Evolutionary conservation across 2,329 filamentous ascomycete species (phyloP), one percentile per base, ranked within the genome.

Genomic region (Fusarium redolens): DNA sequence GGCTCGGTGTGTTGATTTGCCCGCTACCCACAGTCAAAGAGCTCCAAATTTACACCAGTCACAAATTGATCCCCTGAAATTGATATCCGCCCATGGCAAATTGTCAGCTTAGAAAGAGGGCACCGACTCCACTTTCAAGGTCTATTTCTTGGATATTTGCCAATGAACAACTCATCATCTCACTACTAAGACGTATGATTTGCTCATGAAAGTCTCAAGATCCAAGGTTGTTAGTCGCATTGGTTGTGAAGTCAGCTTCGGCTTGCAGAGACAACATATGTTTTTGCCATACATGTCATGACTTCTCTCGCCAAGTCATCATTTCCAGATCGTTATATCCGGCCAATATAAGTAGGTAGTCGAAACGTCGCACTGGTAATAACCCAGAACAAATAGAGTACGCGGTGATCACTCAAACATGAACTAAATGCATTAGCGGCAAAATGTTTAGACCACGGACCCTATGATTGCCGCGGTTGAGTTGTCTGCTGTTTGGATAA

Each of bases 81-180:
- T 58, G 33, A 66, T 58, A 64, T 60, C 58, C 65, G 60, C 63
- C 68, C 65, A 61, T 61, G 66, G 70, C 63, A 77, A 77, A 77
- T 77, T 77, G 74, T 77, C 68, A 76, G 65, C 69, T 66, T 56
- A 69, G 68, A 68, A 65, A 72, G 63, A 65, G 43, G 47, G 58
- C 60, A 38, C 33, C 22, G 30, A 44, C 31, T 67, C 75, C 75
- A 77, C 75, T 74, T 50, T 52, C 56, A 72, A 77, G 75, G 57
- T 61, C 68, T 51, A 59, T 72, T 72, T 70, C 43, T 50, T 74
- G 68, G 65, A 52, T 64, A 60, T 56, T 68, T 67, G 61, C 72
- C 68, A 77, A 52, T 62, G 59, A 57, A 64, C 65, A 62, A 61
- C 54, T 57, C 54, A 62, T 45, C 47, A 65, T 33, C 63, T 58